A percentile compares a stretch with the other conserved stretches of the same genome.
Conservation (phyloP, 2,329 filamentous ascomycete genomes). For the Aspergillus bombycis region DNA sequence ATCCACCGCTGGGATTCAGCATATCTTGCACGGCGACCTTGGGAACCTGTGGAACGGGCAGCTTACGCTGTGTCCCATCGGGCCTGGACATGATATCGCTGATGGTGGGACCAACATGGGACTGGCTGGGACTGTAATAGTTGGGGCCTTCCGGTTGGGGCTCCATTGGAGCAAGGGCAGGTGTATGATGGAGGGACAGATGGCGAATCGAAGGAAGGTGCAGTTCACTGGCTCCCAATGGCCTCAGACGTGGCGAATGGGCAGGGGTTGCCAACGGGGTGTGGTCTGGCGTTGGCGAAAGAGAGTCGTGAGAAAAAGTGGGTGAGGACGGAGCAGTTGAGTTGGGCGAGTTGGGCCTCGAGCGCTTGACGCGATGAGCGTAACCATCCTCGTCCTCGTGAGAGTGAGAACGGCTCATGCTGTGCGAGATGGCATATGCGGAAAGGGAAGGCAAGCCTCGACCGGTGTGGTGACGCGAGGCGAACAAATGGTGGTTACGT, state of each 20-base stretch:
- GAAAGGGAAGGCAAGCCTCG: slow-evolving; percentile 75
- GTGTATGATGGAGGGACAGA: slow-evolving; percentile 66
- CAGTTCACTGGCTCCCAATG: slow-evolving; percentile 69
- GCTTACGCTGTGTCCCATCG: slow-evolving; percentile 84
- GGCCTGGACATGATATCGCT: slow-evolving; percentile 90
- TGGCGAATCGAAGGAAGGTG: slow-evolving; percentile 87
- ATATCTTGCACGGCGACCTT: slow-evolving; percentile 88
- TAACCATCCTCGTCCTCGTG: slow-evolving; percentile 78
- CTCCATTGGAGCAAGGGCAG: slow-evolving; percentile 72
- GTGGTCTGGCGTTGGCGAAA: slow-evolving; percentile 94
- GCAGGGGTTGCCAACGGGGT: slow-evolving; percentile 97
- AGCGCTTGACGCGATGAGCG: slow-evolving; percentile 77
- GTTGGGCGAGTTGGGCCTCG: slow-evolving; percentile 88
- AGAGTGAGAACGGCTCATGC: slow-evolving; percentile 88
- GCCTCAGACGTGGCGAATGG: slow-evolving; percentile 87
- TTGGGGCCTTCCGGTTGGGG: slow-evolving; percentile 63
- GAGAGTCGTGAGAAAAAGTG: slow-evolving; percentile 93
- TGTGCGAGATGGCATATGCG: slow-evolving; percentile 73
- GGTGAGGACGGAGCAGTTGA: slow-evolving; percentile 95
- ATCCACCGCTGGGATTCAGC: slow-evolving; percentile 67
- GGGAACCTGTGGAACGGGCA: slow-evolving; percentile 85
- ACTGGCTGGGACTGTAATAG: slow-evolving; percentile 59
- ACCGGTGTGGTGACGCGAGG: slow-evolving; percentile 48
- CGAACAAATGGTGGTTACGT: slow-evolving; percentile 52
- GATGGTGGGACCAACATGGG: slow-evolving; percentile 73